These are phyloP conservation scores for Russula brevipes DNA, from an alignment of 768 basidiomycete genomes.

Conservation along the genomic window DNA sequence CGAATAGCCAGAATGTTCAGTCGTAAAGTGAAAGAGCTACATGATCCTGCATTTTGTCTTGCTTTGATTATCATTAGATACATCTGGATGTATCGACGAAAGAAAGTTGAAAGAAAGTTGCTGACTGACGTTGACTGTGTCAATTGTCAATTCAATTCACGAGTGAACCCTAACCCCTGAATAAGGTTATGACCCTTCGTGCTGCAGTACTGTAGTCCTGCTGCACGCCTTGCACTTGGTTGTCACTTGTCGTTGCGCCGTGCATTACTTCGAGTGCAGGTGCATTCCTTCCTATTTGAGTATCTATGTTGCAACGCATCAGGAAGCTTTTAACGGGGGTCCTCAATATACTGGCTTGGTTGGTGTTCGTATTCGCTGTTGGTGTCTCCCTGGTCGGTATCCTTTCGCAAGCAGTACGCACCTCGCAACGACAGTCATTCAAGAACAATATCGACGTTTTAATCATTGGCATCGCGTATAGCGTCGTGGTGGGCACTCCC, in stretches of 20 bases:
- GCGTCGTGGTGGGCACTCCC: conserved; percentile 50
- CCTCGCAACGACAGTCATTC: conserved; percentile 51
- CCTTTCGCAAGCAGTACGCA: conserved; percentile 68
- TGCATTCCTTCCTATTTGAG: neutral
- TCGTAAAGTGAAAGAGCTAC: conserved; percentile 17
- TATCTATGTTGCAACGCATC: conserved; percentile 12
- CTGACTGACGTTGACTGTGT: too few relatives aligned
- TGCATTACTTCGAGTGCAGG: neutral
- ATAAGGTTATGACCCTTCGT: neutral
- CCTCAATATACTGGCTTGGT: conserved; percentile 35
- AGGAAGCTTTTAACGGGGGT: conserved; percentile 15
- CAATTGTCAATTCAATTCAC: too few relatives aligned
- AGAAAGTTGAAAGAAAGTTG: too few relatives aligned
- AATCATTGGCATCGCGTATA: conserved; percentile 65
- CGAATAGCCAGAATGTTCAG: conserved; percentile 33
- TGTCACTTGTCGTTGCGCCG: neutral
- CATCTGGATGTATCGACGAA: conserved; percentile 19
- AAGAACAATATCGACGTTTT: conserved; percentile 61
- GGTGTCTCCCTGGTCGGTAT: conserved; percentile 61
- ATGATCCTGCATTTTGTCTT: neutral
- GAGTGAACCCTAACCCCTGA: conserved; percentile 8
- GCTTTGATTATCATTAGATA: neutral
- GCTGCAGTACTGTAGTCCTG: neutral
- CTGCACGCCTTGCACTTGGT: too few relatives aligned
- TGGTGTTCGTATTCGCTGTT: conserved; percentile 37